A percentile compares a stretch with the other conserved stretches of the same genome.
These are phyloP conservation scores for Mycena chlorophos DNA, from an alignment of 768 basidiomycete genomes.

Conservation along the genomic window DNA sequence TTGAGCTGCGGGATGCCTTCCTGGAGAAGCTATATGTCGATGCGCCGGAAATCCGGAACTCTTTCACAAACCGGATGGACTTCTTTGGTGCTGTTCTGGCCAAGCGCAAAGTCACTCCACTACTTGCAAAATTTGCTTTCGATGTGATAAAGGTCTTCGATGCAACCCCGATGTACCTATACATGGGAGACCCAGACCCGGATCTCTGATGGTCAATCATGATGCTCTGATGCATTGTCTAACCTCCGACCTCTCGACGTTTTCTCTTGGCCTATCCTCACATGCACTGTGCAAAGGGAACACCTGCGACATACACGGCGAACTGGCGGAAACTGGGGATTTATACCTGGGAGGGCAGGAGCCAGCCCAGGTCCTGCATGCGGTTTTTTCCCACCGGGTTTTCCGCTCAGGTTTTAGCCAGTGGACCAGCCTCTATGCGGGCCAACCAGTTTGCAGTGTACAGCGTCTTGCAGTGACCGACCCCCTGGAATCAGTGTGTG, in stretches of 20 bases:
- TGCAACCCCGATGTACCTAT: neutral
- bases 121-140: neutral
- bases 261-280: neutral
- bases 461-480: no score
- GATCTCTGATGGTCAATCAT: neutral
- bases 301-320: neutral
- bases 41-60: neutral
- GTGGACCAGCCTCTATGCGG: neutral
- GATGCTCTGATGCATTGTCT: neutral
- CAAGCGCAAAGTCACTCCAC: neutral
- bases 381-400: neutral
- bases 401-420: no score
- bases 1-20: neutral
- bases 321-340: neutral
- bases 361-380: neutral
- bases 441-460: no score
- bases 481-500: neutral
- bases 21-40: neutral
- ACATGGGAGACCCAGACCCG: neutral
- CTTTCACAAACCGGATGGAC: neutral
- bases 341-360: neutral
- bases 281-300: no score
- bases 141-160: constrained; percentile 1
- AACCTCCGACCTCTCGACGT: neutral
- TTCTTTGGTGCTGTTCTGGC: neutral